A percentile compares a stretch with the other conserved stretches of the same genome.
These are phyloP conservation scores for Pichia sporocuriosa DNA, from an alignment of 805 yeast species.

Conservation along the genomic window DNA sequence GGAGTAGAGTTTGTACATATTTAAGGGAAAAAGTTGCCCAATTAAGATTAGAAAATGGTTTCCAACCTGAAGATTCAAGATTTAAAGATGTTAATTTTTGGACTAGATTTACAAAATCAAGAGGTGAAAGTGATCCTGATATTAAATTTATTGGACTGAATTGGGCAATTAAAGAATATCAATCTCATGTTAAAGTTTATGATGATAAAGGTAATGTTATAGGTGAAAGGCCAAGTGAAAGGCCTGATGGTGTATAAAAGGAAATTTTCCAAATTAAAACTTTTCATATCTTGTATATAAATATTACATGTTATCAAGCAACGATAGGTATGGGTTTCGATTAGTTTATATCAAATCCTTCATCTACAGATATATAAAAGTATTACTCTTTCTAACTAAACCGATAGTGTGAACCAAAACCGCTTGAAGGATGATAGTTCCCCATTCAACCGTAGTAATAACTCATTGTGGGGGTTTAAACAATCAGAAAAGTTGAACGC, in stretches of 20 bases:
- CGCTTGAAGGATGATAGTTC: too few relatives aligned
- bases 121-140: constrained; percentile 63
- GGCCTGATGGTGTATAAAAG: constrained; percentile 11
- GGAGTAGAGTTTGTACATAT: constrained; percentile 64
- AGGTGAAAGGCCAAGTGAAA: constrained; percentile 12
- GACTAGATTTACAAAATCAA: constrained; percentile 56
- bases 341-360: too few relatives aligned
- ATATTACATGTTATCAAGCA: too few relatives aligned
- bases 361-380: neutral
- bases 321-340: too few relatives aligned
- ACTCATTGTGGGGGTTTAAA: too few relatives aligned
- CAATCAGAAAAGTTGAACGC: too few relatives aligned
- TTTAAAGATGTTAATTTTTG: constrained; percentile 68
- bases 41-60: constrained; percentile 35
- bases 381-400: too few relatives aligned
- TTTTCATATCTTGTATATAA: too few relatives aligned
- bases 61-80: constrained; percentile 59
- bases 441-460: too few relatives aligned
- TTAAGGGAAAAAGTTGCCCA: constrained; percentile 56
- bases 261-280: too few relatives aligned
- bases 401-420: too few relatives aligned
- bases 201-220: constrained; percentile 30
- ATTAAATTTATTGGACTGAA: constrained; percentile 69
- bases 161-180: constrained; percentile 75
- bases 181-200: constrained; percentile 32